Conservation (phyloP, 2,329 filamentous ascomycete genomes). For the Sporothrix luriei region DNA sequence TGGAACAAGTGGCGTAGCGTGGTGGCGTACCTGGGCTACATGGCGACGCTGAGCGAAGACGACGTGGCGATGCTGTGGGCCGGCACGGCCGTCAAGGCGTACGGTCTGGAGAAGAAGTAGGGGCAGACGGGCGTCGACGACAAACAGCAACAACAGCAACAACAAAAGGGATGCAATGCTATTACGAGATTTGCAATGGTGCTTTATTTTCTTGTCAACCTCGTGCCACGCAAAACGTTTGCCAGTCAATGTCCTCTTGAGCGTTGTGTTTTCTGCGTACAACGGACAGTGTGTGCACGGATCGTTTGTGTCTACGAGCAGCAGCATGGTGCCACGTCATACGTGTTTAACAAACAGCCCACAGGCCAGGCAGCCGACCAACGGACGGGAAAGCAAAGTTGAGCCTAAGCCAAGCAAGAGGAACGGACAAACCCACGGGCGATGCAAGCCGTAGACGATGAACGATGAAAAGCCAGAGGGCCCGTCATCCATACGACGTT, state of each 20-base stretch:
- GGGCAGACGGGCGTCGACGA: too few relatives aligned
- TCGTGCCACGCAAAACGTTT: not conserved
- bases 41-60: slow-evolving; percentile 62
- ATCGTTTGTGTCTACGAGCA: too few relatives aligned
- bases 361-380: not conserved
- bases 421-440: too few relatives aligned
- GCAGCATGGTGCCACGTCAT: slow-evolving; percentile 15
- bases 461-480: too few relatives aligned
- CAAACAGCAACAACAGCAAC: too few relatives aligned
- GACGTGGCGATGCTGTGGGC: slow-evolving; percentile 71
- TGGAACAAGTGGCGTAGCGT: slow-evolving; percentile 77
- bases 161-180: not conserved
- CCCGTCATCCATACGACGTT: not conserved
- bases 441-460: too few relatives aligned
- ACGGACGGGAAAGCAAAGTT: not conserved
- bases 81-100: slow-evolving; percentile 71
- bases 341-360: not conserved
- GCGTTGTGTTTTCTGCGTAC: too few relatives aligned
- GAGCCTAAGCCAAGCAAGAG: not conserved
- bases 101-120: slow-evolving; percentile 50
- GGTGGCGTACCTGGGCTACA: slow-evolving; percentile 67
- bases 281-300: too few relatives aligned
- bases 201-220: not conserved
- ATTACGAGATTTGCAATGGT: slow-evolving; percentile 2
- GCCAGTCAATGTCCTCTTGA: too few relatives aligned